A percentile compares a stretch with the other conserved stretches of the same genome.
phyloP scores from a whole-genome alignment of 108 stramenopile species.

The Heterococcus sp. region DNA sequence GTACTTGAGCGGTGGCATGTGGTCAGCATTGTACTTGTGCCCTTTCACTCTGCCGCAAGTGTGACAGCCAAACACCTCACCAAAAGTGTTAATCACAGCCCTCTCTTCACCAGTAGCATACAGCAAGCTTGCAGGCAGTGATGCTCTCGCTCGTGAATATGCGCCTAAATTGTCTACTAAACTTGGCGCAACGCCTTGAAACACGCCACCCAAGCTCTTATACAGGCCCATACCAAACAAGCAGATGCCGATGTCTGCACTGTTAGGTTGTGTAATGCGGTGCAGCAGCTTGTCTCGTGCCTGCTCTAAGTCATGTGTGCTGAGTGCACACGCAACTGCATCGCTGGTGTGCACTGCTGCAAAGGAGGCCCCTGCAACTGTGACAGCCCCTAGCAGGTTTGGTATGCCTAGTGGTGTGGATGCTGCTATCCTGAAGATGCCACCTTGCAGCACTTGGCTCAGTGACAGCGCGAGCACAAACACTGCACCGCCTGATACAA shows the following conservation, averaged over 20 bases:
- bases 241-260: slow-evolving; percentile 6
- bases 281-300: too few relatives aligned
- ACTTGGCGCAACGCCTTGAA: slow-evolving; percentile 26
- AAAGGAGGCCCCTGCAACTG: slow-evolving; percentile 15
- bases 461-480: slow-evolving; percentile 13
- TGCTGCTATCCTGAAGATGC: slow-evolving; percentile 11
- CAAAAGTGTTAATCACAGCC: background rate
- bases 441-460: slow-evolving; percentile 21
- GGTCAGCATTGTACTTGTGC: slow-evolving; percentile 20
- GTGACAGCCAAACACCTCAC: slow-evolving; percentile 26
- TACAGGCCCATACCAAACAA: slow-evolving; percentile 14
- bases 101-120: slow-evolving; percentile 17
- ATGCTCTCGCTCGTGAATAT: slow-evolving; percentile 14
- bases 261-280: too few relatives aligned
- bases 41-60: slow-evolving; percentile 4
- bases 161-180: slow-evolving; percentile 22
- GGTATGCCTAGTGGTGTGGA: slow-evolving; percentile 12
- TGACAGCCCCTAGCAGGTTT: slow-evolving; percentile 7
- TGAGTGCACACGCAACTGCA: background rate
- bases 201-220: slow-evolving; percentile 14
- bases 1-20: slow-evolving; percentile 34
- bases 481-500: background rate
- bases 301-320: background rate
- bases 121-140: slow-evolving; percentile 15
- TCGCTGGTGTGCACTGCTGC: background rate